Base-by-base conservation (phyloP, 2,329 filamentous ascomycete species). In the Colletotrichum tanaceti region DNA sequence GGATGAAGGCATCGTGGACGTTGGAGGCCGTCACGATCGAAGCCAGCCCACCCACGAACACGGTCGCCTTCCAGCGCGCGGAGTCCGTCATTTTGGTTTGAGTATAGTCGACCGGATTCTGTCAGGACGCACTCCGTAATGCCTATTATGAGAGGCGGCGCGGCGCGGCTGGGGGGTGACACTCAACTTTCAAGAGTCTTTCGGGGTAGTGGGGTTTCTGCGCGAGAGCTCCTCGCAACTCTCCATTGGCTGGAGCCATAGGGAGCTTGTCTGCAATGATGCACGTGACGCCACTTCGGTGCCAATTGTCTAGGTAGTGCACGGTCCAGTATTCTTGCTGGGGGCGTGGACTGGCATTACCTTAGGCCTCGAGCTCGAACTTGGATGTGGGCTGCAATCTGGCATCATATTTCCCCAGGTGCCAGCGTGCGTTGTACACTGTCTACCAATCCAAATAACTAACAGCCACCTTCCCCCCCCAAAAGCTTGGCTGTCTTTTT, bases 1-100 rank as follows among this genome's bases (percentile, higher is more conserved):
- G 96, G 65, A 99, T 88, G 82, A 99, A 99, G 63, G 94, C 94
- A 75, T 97, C 93, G 74, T 94, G 91, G 54, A 99, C 85, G 70
- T 91, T 92, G 70, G 89, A 87, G 44, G 85, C 84, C 14, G 91
- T 95, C 67, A 97, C 94, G 59, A 89, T 86, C 71, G 91, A 89
- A 73, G 96, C 90, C 58, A 99, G 88, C 39, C 95, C 95, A 71
- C 94, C 94, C 59, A 99, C 93, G 77, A 97, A 97, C 71, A 99
- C 87, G 13, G 96, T 99, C 53, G 93, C 90, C 81, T 97, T 98
- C 81, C 95, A 90, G 71, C 95, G 90, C 58, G 92, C 84, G 61
- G 90, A 84, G 79, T 98, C 94, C 39, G 93, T 90, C 93, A 98
- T 97, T 68, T 65, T 44, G 59, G 14, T 10, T 39, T 83, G 46